phyloP scores from a whole-genome alignment of 495 filamentous ascomycete genomes.

The Xylaria longipes region DNA sequence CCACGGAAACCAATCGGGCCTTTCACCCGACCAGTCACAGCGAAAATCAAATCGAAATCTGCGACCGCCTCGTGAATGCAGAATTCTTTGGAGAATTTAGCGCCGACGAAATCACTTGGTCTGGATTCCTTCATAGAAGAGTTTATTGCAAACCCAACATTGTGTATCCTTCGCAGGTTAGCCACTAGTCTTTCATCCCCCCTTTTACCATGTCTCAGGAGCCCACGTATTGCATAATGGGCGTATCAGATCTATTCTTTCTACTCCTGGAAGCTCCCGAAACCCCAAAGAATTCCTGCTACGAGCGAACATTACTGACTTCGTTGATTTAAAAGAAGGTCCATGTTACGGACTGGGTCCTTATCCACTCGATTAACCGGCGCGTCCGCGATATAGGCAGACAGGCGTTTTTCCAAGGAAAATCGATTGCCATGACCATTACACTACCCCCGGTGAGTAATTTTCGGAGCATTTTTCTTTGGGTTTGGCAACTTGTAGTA shows the following conservation, averaged over 20 bases:
- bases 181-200: background rate
- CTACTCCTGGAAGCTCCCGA: background rate
- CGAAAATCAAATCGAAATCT: background rate
- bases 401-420: background rate
- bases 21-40: background rate
- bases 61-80: background rate
- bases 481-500: background rate
- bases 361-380: background rate
- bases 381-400: constrained; percentile 4
- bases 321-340: background rate
- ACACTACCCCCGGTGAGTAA: background rate
- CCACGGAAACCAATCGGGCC: background rate
- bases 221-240: no score
- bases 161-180: background rate
- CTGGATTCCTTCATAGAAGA: background rate
- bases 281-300: background rate
- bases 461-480: background rate
- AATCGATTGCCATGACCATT: background rate
- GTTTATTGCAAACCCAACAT: background rate
- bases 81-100: background rate
- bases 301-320: background rate
- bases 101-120: background rate
- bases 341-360: constrained; percentile 7
- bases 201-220: no score
- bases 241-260: no score